phyloP scores from a whole-genome alignment of 108 stramenopile species.

The Skeletonema tropicum region DNA sequence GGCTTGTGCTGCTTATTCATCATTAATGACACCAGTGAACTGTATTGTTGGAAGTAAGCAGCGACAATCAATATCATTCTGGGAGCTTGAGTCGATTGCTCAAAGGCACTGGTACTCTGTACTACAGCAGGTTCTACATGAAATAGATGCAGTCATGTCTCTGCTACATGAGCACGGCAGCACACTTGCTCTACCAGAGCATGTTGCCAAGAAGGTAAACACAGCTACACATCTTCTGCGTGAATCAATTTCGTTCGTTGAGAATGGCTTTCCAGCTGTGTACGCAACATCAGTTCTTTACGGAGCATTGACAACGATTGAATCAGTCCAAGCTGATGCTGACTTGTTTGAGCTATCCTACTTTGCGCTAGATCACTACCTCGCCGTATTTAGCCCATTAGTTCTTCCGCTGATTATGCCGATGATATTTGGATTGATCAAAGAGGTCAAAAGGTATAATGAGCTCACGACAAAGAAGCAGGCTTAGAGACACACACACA shows the following conservation, averaged over 20 bases:
- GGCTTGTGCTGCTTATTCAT: neutral
- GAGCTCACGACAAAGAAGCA: constrained; percentile 31
- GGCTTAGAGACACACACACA: no score
- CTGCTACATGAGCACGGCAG: constrained; percentile 26
- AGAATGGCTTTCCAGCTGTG: constrained; percentile 36
- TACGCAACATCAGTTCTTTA: constrained; percentile 37
- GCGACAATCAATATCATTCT: constrained; percentile 26
- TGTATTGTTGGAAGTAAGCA: neutral
- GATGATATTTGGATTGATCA: constrained; percentile 50
- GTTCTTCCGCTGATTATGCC: constrained; percentile 75
- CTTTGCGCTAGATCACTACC: constrained; percentile 70
- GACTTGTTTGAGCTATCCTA: constrained; percentile 46
- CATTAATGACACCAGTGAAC: neutral
- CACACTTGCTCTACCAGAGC: constrained; percentile 26
- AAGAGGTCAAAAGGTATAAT: constrained; percentile 66
- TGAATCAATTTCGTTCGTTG: constrained; percentile 31
- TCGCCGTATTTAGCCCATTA: constrained; percentile 72
- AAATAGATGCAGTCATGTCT: constrained; percentile 32
- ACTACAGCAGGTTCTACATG: constrained; percentile 21
- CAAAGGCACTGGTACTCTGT: constrained; percentile 25
- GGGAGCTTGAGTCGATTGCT: constrained; percentile 47
- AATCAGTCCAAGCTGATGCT: constrained; percentile 28
- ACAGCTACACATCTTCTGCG: constrained; percentile 41
- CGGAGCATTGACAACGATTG: constrained; percentile 27
- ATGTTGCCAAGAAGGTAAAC: constrained; percentile 37